Percentiles rank a stretch among this genome's conserved stretches.
Evolutionary conservation across 108 stramenopile genomes (phyloP).

Genomic region (Phaeodactylum tricornutum): DNA sequence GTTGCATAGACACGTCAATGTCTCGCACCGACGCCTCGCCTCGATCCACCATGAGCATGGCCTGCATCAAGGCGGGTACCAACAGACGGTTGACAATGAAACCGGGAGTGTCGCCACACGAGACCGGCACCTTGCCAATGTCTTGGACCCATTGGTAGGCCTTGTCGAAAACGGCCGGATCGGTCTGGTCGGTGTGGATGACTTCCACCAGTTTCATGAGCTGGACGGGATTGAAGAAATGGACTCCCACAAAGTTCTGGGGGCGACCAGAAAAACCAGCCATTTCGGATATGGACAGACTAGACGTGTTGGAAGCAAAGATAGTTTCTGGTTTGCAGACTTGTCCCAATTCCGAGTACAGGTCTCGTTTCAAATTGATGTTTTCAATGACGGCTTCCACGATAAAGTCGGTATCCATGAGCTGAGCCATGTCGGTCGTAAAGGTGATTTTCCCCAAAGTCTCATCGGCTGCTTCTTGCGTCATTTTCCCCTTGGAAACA

Average conservation of each 20-base stretch:
- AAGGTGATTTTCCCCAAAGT: slow-evolving; percentile 55
- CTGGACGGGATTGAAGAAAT: slow-evolving; percentile 74
- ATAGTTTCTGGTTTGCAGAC: slow-evolving; percentile 76
- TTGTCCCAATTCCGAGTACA: slow-evolving; percentile 74
- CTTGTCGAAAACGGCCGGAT: slow-evolving; percentile 73
- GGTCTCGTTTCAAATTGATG: slow-evolving; percentile 78
- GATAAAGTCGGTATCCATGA: slow-evolving; percentile 77
- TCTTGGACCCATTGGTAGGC: slow-evolving; percentile 62
- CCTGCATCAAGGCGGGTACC: slow-evolving; percentile 85
- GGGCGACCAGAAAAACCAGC: slow-evolving; percentile 83
- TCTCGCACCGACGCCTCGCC: slow-evolving; percentile 86
- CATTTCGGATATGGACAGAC: slow-evolving; percentile 85
- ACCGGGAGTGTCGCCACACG: slow-evolving; percentile 93
- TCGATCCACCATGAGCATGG: slow-evolving; percentile 91
- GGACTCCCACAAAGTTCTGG: slow-evolving; percentile 92
- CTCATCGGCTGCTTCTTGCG: slow-evolving; percentile 40
- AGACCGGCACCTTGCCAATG: slow-evolving; percentile 89
- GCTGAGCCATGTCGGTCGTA: slow-evolving; percentile 71
- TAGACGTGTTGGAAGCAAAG: slow-evolving; percentile 93
- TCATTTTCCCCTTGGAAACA: slow-evolving; percentile 72
- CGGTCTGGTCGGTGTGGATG: slow-evolving; percentile 81
- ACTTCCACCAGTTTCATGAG: slow-evolving; percentile 97
- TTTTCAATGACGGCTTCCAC: slow-evolving; percentile 97
- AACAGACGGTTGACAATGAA: slow-evolving; percentile 98
- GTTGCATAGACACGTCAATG: slow-evolving; percentile 94